Evolutionary conservation across 768 basidiomycete species (phyloP).

Genomic region (Cytidiella melzeri): DNA sequence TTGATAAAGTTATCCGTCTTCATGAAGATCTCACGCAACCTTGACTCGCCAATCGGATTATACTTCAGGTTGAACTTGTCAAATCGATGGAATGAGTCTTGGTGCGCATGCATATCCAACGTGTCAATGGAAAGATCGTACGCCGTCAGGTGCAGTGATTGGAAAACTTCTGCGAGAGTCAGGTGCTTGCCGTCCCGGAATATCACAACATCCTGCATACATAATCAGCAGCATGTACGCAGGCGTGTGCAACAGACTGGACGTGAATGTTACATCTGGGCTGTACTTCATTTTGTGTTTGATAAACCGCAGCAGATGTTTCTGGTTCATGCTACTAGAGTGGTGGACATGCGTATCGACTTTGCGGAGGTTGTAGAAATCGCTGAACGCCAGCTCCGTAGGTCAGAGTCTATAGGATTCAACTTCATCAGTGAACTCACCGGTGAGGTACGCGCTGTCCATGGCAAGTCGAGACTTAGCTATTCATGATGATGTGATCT

Average conservation of each 20-base stretch:
- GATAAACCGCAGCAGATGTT: constrained; percentile 96
- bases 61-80: constrained; percentile 98
- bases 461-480: background rate
- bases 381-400: constrained; percentile 40
- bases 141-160: constrained; percentile 89
- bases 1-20: constrained; percentile 96
- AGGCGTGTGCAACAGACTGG: background rate
- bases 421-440: constrained; percentile 29
- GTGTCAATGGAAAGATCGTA: constrained; percentile 99
- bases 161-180: constrained; percentile 90
- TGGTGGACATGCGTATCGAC: constrained; percentile 99
- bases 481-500: no score
- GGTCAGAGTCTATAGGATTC: background rate
- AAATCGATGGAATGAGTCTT: constrained; percentile 96
- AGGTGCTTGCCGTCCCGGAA: constrained; percentile 88
- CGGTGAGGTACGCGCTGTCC: constrained; percentile 76
- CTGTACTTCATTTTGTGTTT: constrained; percentile 95
- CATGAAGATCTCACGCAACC: constrained; percentile 93
- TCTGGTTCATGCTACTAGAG: constrained; percentile 99
- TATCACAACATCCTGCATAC: constrained; percentile 82
- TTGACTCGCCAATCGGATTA: constrained; percentile 92
- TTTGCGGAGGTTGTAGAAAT: constrained; percentile 97
- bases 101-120: constrained; percentile 98
- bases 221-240: background rate
- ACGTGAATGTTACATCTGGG: constrained; percentile 51